These are phyloP conservation scores for Chaetomium sp. DNA, from an alignment of 2,329 filamentous ascomycete genomes.

Conservation along the genomic window DNA sequence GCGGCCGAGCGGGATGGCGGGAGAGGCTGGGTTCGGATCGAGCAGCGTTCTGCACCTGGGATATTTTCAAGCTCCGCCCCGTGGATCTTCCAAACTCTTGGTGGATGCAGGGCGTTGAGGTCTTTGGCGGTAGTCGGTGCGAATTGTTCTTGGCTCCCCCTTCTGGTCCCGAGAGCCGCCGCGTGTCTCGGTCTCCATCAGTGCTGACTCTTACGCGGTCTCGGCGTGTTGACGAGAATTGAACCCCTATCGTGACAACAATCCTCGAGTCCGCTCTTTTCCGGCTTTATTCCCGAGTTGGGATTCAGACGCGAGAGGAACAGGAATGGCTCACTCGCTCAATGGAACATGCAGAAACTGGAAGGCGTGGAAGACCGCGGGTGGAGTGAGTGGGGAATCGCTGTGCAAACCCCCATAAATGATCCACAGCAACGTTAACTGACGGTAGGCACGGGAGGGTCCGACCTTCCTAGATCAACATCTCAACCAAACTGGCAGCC, in stretches of 20 bases:
- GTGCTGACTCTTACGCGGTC: slow-evolving; percentile 7
- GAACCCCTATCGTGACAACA: background rate
- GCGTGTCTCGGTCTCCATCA: slow-evolving; percentile 4
- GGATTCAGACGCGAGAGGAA: slow-evolving; percentile 21
- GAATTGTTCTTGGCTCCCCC: background rate
- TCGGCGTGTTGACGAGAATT: background rate
- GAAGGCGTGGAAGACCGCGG: background rate
- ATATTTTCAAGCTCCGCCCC: slow-evolving; percentile 22
- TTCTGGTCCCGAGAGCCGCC: background rate
- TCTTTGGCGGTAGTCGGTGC: background rate
- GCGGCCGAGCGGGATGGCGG: slow-evolving; percentile 25
- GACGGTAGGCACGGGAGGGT: background rate
- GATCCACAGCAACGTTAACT: slow-evolving; percentile 1
- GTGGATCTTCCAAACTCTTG: slow-evolving; percentile 4
- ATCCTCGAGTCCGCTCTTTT: background rate
- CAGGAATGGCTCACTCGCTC: slow-evolving; percentile 22
- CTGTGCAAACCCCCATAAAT: slow-evolving; percentile 9
- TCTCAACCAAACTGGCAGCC: background rate
- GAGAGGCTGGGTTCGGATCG: slow-evolving; percentile 26
- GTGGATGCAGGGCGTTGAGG: background rate
- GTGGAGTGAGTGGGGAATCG: slow-evolving; percentile 11
- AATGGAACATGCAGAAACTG: slow-evolving; percentile 14
- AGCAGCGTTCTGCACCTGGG: slow-evolving; percentile 25
- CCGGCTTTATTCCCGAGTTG: slow-evolving; percentile 21
- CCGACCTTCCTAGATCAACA: background rate